These are phyloP conservation scores for Colletotrichum sp. DNA, from an alignment of 2,329 filamentous ascomycete genomes.

Conservation along the genomic window DNA sequence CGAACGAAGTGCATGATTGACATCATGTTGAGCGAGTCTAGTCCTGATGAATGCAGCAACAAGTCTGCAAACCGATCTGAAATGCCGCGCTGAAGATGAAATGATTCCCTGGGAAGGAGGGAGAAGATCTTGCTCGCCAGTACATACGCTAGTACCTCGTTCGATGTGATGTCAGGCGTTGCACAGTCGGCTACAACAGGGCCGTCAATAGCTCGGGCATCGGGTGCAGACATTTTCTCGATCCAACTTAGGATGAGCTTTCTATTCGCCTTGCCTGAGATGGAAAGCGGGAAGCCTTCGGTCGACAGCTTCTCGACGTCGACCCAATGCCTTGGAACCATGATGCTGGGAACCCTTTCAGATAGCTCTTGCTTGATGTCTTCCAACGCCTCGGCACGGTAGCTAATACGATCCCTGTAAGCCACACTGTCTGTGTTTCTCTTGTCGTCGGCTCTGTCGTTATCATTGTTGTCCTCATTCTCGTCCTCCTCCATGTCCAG, in stretches of 20 bases:
- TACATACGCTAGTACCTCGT: not conserved
- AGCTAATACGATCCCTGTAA: fast-evolving
- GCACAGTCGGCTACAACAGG: not conserved
- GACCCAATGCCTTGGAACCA: not conserved
- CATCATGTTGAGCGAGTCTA: slow-evolving; percentile 17
- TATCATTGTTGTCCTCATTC: fast-evolving
- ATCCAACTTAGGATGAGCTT: not conserved
- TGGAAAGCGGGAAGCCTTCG: not conserved
- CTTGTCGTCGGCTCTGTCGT: not conserved
- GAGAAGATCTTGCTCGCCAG: not conserved
- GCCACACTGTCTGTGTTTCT: not conserved
- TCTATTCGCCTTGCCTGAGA: not conserved
- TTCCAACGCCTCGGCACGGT: not conserved
- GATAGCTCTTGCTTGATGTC: not conserved
- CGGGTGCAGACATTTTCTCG: not conserved
- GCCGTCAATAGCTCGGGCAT: not conserved
- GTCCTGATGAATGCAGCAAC: not conserved
- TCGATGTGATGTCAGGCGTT: not conserved
- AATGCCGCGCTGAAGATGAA: not conserved
- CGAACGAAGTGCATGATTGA: slow-evolving; percentile 15
- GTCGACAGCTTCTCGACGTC: not conserved
- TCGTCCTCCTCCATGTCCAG: not conserved
- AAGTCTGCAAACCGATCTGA: not conserved
- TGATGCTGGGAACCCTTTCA: not conserved
- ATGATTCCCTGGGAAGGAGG: not conserved